A percentile compares a stretch with the other conserved stretches of the same genome.
Evolutionary conservation across 352 stramenopile genomes (phyloP).

Genomic region (Blastocystis sp.): DNA sequence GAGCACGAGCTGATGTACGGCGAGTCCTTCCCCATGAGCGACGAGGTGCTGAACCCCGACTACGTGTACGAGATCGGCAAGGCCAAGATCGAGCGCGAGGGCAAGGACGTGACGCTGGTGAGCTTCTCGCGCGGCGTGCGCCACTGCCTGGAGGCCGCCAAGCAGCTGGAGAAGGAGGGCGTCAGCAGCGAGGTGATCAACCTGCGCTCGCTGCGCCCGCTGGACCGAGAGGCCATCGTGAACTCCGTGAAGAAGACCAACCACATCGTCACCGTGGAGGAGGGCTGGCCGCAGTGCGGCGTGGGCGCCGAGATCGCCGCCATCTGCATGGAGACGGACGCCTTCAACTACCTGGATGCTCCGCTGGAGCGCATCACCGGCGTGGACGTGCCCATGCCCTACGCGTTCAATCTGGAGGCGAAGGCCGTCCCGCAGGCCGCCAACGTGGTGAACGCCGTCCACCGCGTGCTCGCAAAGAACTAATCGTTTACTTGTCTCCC

Average conservation of each 20-base stretch:
- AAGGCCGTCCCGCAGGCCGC: conserved; percentile 87
- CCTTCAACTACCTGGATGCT: conserved; percentile 97
- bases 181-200: conserved; percentile 93
- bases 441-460: conserved; percentile 87
- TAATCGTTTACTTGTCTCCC: conserved; percentile 29
- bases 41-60: conserved; percentile 92
- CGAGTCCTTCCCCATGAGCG: conserved; percentile 90
- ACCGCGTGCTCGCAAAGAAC: conserved; percentile 74
- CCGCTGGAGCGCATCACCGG: conserved; percentile 92
- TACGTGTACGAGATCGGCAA: conserved; percentile 96
- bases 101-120: conserved; percentile 94
- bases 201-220: conserved; percentile 86
- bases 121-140: conserved; percentile 94
- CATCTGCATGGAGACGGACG: conserved; percentile 94
- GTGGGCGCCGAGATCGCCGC: conserved; percentile 94
- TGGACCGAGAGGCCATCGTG: conserved; percentile 94
- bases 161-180: conserved; percentile 86
- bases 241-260: conserved; percentile 96
- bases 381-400: conserved; percentile 97
- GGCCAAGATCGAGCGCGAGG: conserved; percentile 93
- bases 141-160: conserved; percentile 89
- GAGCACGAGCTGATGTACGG: conserved; percentile 99
- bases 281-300: conserved; percentile 81
- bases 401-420: conserved; percentile 91
- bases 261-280: conserved; percentile 92